Conservation (phyloP, 83 land plant species). For the Picea mariana region DNA sequence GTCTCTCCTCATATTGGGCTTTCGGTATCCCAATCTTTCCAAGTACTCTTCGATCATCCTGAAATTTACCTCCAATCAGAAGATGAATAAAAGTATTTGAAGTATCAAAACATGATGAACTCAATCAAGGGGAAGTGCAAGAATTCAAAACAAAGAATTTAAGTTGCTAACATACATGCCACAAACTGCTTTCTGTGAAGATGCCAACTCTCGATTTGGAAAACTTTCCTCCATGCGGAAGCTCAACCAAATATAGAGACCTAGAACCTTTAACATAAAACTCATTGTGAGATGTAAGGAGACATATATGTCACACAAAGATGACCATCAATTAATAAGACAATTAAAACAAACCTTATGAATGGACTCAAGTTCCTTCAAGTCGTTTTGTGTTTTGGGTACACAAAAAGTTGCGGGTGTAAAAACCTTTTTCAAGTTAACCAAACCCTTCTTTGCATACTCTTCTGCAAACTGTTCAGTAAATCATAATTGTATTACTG, state of each 20-base stretch:
- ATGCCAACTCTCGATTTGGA: slow-evolving; percentile 72
- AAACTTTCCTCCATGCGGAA: slow-evolving; percentile 75
- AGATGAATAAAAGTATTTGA: not conserved
- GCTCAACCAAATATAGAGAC: slow-evolving; percentile 89
- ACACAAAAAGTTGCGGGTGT: slow-evolving; percentile 65
- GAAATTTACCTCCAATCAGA: not conserved
- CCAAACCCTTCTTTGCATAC: slow-evolving; percentile 60
- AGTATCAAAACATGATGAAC: not conserved
- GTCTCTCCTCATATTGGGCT: too few species aligned
- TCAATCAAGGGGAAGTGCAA: not conserved
- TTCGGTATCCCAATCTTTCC: slow-evolving; percentile 46
- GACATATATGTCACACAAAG: not conserved
- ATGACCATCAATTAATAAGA: not conserved
- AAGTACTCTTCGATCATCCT: slow-evolving; percentile 76
- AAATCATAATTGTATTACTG: not conserved
- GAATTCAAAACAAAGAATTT: not conserved
- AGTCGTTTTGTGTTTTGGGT: slow-evolving; percentile 53
- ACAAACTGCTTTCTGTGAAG: slow-evolving; percentile 78
- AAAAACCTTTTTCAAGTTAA: slow-evolving; percentile 57
- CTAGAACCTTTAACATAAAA: slow-evolving; percentile 58
- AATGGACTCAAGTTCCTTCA: slow-evolving; percentile 80
- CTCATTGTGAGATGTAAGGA: not conserved
- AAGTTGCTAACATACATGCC: slow-evolving; percentile 49
- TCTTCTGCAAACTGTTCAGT: slow-evolving; percentile 64
- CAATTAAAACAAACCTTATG: slow-evolving; percentile 55